These are phyloP conservation scores for Diaporthe caulivora DNA, from an alignment of 2,329 filamentous ascomycete genomes.

Conservation along the genomic window DNA sequence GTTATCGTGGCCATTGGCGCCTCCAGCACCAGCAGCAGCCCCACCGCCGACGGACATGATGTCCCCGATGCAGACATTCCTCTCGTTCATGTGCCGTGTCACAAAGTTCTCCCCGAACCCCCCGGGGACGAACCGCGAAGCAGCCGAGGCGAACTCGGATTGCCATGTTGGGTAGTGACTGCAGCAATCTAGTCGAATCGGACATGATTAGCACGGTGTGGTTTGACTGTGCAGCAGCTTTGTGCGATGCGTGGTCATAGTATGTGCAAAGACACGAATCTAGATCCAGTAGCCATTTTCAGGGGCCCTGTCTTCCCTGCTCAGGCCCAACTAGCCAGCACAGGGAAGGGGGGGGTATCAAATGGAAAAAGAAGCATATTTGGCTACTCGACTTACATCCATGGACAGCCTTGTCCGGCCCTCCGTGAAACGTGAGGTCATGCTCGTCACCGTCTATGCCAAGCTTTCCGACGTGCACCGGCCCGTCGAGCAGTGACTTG, in stretches of 20 bases:
- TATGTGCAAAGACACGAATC: too few species aligned
- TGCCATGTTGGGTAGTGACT: constrained; percentile 70
- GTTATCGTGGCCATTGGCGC: constrained; percentile 45
- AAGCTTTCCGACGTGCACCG: constrained; percentile 58
- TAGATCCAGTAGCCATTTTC: background rate
- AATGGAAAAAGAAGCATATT: background rate
- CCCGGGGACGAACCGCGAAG: constrained; percentile 65
- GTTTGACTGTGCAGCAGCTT: constrained; percentile 11
- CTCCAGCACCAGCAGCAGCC: too few species aligned
- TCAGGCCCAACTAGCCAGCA: too few species aligned
- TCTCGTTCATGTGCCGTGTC: constrained; percentile 69
- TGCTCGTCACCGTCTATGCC: constrained; percentile 73
- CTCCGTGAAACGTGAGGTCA: constrained; percentile 71
- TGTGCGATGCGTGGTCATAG: background rate
- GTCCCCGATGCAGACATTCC: constrained; percentile 75
- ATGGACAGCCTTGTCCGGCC: constrained; percentile 73
- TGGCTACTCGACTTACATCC: constrained; percentile 57
- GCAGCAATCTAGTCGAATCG: constrained; percentile 63
- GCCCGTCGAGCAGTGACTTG: constrained; percentile 59
- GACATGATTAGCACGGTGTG: background rate
- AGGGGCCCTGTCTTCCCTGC: background rate
- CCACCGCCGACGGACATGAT: constrained; percentile 60
- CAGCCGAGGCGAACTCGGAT: constrained; percentile 62
- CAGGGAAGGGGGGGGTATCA: too few species aligned
- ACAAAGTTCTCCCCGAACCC: constrained; percentile 77